A percentile compares a stretch with the other conserved stretches of the same genome.
phyloP scores from a whole-genome alignment of 352 stramenopile species.

The Thraustochytrium striatum region DNA sequence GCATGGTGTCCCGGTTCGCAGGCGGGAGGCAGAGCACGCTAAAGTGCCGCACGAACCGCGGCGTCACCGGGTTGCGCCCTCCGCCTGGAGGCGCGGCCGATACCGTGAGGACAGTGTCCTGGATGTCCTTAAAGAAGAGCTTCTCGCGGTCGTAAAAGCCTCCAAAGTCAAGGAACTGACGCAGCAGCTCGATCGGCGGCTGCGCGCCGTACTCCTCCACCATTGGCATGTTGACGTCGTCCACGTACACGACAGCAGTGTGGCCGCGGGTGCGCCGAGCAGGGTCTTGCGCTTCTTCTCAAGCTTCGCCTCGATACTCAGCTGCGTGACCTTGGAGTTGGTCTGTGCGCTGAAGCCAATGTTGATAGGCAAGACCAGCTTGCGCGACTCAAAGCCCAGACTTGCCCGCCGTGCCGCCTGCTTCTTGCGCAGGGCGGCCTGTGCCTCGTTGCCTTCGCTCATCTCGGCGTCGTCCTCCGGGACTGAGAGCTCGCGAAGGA shows the following conservation, averaged over 20 bases:
- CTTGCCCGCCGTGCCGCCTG: slow-evolving; percentile 68
- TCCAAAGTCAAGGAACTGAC: slow-evolving; percentile 87
- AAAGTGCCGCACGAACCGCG: slow-evolving; percentile 87
- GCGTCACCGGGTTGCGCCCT: slow-evolving; percentile 73
- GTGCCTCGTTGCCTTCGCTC: slow-evolving; percentile 45
- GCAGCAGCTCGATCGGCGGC: slow-evolving; percentile 82
- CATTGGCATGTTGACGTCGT: slow-evolving; percentile 88
- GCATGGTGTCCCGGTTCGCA: slow-evolving; percentile 71
- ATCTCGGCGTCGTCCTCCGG: neutral
- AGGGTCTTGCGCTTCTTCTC: slow-evolving; percentile 93
- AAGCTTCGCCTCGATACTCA: slow-evolving; percentile 86
- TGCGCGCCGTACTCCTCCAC: slow-evolving; percentile 89
- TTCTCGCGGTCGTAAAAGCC: slow-evolving; percentile 93
- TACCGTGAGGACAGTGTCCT: slow-evolving; percentile 80
- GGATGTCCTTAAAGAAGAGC: slow-evolving; percentile 92
- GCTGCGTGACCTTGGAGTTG: slow-evolving; percentile 82
- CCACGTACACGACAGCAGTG: slow-evolving; percentile 84
- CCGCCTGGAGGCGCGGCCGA: slow-evolving; percentile 81
- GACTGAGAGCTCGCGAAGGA: slow-evolving; percentile 61
- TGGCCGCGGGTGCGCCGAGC: slow-evolving; percentile 77
- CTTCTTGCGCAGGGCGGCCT: slow-evolving; percentile 36
- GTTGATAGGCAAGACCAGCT: slow-evolving; percentile 63
- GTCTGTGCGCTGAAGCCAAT: slow-evolving; percentile 90
- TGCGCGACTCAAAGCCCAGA: slow-evolving; percentile 58
- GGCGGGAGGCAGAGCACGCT: slow-evolving; percentile 88